These are phyloP conservation scores for Cerrena zonata DNA, from an alignment of 1,284 basidiomycete genomes.

Conservation along the genomic window DNA sequence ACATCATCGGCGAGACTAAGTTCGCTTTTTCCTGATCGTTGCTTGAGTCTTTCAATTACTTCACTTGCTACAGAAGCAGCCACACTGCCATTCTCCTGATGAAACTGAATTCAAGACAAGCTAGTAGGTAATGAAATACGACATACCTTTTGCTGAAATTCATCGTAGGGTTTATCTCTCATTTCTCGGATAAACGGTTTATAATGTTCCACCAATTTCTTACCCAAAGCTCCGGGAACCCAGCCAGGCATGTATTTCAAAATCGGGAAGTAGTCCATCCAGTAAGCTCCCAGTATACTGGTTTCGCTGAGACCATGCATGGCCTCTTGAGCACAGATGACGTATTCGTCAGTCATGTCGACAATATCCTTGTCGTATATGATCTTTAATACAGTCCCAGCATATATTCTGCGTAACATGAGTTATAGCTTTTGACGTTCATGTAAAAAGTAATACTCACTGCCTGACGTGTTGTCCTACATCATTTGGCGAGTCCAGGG, in stretches of 20 bases:
- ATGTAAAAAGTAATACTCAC: too few species aligned
- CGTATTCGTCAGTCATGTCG: conserved; percentile 13
- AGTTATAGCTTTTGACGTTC: too few species aligned
- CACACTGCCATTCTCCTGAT: background rate
- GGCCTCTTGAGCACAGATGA: conserved; percentile 2
- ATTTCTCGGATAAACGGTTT: background rate
- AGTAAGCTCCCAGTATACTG: conserved; percentile 8
- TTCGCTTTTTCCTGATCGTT: too few species aligned
- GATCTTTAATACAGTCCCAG: conserved; percentile 12
- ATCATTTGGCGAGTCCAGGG: background rate
- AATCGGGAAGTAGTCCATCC: conserved; percentile 13
- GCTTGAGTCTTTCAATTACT: too few species aligned
- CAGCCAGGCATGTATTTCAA: conserved; percentile 30
- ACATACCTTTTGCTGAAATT: conserved; percentile 3
- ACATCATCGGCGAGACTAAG: too few species aligned
- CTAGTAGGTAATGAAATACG: conserved; percentile 8
- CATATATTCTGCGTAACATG: background rate
- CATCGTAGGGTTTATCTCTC: conserved; percentile 4
- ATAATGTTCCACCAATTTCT: conserved; percentile 31
- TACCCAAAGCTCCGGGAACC: conserved; percentile 38
- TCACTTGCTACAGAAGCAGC: background rate
- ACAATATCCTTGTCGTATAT: conserved; percentile 18
- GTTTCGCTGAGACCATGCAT: background rate
- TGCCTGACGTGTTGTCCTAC: background rate
- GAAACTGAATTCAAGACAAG: background rate